phyloP scores from a whole-genome alignment of 2,329 filamentous ascomycete species.

The Venturiaceae sp. region DNA sequence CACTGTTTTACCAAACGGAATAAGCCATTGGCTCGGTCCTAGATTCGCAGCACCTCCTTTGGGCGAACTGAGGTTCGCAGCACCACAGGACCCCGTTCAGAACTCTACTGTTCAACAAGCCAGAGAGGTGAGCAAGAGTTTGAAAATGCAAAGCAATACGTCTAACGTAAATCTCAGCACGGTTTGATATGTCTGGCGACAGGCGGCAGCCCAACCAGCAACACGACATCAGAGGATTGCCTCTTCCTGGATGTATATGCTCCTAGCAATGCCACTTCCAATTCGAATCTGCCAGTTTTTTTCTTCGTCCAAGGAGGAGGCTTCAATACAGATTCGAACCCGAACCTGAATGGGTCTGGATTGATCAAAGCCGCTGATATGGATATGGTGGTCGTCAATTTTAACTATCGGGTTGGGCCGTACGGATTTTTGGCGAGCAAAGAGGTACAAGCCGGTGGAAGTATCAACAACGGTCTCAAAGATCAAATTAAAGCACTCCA shows the following conservation, averaged over 20 bases:
- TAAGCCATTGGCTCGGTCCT: constrained; percentile 56
- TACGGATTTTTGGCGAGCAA: neutral
- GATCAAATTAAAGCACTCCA: constrained; percentile 10
- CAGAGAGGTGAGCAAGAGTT: neutral
- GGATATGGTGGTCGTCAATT: constrained; percentile 35
- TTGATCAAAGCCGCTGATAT: constrained; percentile 17
- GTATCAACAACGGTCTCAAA: neutral
- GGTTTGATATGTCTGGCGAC: constrained; percentile 9
- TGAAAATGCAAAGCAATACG: neutral
- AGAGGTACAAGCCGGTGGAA: neutral
- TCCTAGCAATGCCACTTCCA: constrained; percentile 35
- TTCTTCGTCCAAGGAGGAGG: constrained; percentile 43
- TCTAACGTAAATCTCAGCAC: neutral
- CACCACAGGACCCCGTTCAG: constrained; percentile 6
- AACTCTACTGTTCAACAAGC: constrained; percentile 2
- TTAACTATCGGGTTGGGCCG: constrained; percentile 33
- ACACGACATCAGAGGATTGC: constrained; percentile 38
- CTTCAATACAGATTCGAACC: constrained; percentile 20
- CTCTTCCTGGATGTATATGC: constrained; percentile 41
- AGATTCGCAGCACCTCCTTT: constrained; percentile 32
- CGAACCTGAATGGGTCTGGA: neutral
- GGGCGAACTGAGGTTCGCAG: constrained; percentile 16
- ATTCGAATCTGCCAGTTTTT: constrained; percentile 48
- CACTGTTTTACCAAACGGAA: neutral
- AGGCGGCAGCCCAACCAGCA: constrained; percentile 15